A percentile compares a stretch with the other conserved stretches of the same genome.
Conservation (phyloP, 176 grass and related monocot species). For the Urochloa ruziziensis region DNA sequence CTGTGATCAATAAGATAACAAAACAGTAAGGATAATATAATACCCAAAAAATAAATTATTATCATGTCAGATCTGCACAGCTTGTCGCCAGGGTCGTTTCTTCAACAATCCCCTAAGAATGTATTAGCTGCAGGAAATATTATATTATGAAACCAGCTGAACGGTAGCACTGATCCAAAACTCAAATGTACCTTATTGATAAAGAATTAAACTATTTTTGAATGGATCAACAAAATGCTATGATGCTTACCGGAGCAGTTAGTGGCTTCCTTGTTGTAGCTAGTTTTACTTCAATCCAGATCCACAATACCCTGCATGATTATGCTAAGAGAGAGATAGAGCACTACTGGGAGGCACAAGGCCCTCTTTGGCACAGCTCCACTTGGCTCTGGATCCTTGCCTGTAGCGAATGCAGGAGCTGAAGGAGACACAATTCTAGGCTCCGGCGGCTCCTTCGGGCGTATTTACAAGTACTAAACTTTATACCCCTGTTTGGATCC, state of each 20-base stretch:
- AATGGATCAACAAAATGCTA: background rate
- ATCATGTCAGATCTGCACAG: conserved; percentile 47
- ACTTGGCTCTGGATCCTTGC: no score
- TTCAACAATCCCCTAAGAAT: background rate
- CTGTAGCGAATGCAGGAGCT: no score
- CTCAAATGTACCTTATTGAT: background rate
- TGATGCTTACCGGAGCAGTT: conserved; percentile 18
- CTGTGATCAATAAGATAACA: background rate
- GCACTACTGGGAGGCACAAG: background rate
- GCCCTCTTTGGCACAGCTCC: no score
- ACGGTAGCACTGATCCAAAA: background rate
- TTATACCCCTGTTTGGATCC: no score
- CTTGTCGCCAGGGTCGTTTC: conserved; percentile 24
- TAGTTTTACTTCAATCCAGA: conserved; percentile 12
- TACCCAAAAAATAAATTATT: conserved; percentile 8
- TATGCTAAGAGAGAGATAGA: background rate
- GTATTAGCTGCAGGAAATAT: conserved; percentile 35
- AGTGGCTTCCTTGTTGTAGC: background rate
- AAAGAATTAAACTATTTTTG: background rate
- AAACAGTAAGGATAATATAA: conserved; percentile 3
- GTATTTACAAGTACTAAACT: no score
- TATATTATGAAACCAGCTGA: background rate
- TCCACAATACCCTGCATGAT: no score
- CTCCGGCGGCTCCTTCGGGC: no score
- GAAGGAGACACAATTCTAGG: no score